Base-by-base conservation (phyloP, 495 filamentous ascomycete genomes). In the Daldinia childiae region DNA sequence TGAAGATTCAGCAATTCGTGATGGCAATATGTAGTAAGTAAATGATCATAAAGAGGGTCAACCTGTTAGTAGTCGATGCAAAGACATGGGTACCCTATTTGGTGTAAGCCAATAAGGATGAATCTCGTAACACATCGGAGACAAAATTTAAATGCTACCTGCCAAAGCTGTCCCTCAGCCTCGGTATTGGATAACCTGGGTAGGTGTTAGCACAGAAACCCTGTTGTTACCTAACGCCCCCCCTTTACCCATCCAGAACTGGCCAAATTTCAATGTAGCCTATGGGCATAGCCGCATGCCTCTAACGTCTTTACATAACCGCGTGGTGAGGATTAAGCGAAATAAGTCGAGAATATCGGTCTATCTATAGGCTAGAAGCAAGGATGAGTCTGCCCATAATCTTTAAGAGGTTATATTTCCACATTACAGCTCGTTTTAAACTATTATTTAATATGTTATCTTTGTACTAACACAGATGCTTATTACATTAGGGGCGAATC, bases 1-100 rank as follows among this genome's bases (percentile, higher is more conserved):
- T 27, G 43, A 69, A 62, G 15, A 30, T 38, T 55, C 6, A 45
- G 55, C 17, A 56, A 56, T 21, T 41, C 19, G 39, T 30, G 51
- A 64, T 66, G n/a, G 57, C 14, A 58, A 69, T 73, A 73, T 73
- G 71, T 73, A 73, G 71, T 73, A 73, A 73, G 71, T 73, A 69
- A 69, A 62, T 19, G 30, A 1, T 24, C 52, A 51, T 69, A 61
- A 43, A 69, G 66, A 61, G 59, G 62, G 62, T 36, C 43, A 43
- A 58, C 45, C n/a, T 69, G 57, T 73, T 69, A 60, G 62, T 69
- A 64, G 34, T 45, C n/a, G 58, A 68, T 54, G 70, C 58, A 58
- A 26, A 61, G 65, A 62, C 61, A 58, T 32, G 70, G 70, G 50
- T 38, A 9, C 11, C 45, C n/a, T n/a, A 50, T 50, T 38, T 57